Base-by-base conservation (phyloP, 2,329 filamentous ascomycete species). In the Drechslera avenae region DNA sequence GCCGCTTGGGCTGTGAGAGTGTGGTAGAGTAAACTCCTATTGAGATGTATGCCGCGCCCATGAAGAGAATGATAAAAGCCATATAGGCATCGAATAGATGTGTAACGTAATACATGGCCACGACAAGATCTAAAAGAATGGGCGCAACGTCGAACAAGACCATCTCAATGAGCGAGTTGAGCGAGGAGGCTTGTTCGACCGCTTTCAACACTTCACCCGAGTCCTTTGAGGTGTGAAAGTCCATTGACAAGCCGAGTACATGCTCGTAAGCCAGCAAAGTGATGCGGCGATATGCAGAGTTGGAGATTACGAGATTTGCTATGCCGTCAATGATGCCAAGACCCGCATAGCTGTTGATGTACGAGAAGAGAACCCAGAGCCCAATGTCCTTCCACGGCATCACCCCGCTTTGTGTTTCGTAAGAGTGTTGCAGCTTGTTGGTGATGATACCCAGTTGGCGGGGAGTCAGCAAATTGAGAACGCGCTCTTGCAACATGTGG, bases 401-500 rank as follows among this genome's bases (percentile, higher is more conserved):
- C 4, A 66, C 57, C 5, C 47, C 56, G 31, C 32, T 72, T 72
- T 59, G 67, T 77, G 35, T 77, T 73, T 34, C 79, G 13, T 52
- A 52, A 10, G 50, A 42, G 4, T 49, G 14, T 14, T 52, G 45
- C 79, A 95, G 75, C 53, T 83, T 83, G 63, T 94, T 85, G 57
- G 90, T 86, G 56, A 96, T 86, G 50, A 89, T 84, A 57, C 90
- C 91, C 26, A 93, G 83, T 67, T 94, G 89, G 16, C 88, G 83
- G n/a, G 91, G 91, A 26, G 91, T 84, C 34, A 95, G 75, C 12
- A 96, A 78, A 61, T 91, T 90, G 41, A 95, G 77, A 4, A 83
- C 83, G 57, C 92, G 90, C 47, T 86, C 83, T 43, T 80, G 76
- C n/a, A 91, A 70, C 17, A 94, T 78, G 59, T 88, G 88, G 1